Evolutionary conservation across 768 basidiomycete genomes (phyloP).

Genomic region (Tremella mesenterica): DNA sequence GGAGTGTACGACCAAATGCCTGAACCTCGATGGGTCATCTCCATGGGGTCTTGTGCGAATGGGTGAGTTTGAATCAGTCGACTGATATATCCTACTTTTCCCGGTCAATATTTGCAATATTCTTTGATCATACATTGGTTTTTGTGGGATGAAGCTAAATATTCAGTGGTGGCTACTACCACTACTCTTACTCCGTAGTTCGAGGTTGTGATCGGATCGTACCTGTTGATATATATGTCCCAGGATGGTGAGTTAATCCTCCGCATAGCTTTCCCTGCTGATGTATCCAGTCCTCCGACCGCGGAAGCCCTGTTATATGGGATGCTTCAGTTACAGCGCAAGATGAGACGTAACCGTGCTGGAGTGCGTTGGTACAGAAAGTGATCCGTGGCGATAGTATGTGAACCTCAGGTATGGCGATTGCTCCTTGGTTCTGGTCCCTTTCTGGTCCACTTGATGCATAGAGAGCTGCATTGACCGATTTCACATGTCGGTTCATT

Average conservation of each 20-base stretch:
- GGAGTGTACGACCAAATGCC: slow-evolving; percentile 69
- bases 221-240: slow-evolving; percentile 96
- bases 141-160: not conserved
- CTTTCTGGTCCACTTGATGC: too few species aligned
- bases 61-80: slow-evolving; percentile 53
- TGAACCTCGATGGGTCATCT: slow-evolving; percentile 97
- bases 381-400: too few species aligned
- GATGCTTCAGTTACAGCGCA: slow-evolving; percentile 91
- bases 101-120: not conserved
- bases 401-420: too few species aligned
- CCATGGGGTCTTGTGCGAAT: slow-evolving; percentile 99
- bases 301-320: slow-evolving; percentile 91
- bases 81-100: too few species aligned
- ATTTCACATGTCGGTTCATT: too few species aligned
- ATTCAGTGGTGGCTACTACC: slow-evolving; percentile 56
- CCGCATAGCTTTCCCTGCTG: not conserved
- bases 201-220: slow-evolving; percentile 98
- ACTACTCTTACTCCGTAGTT: slow-evolving; percentile 97
- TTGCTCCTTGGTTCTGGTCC: too few species aligned
- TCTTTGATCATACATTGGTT: not conserved
- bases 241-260: slow-evolving; percentile 76
- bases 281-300: slow-evolving; percentile 39
- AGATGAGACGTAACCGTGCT: slow-evolving; percentile 84
- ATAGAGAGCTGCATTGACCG: too few species aligned
- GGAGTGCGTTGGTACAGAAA: slow-evolving; percentile 67